Evolutionary conservation across 352 stramenopile genomes (phyloP).

Genomic region (Globisporangium orthogonon): DNA sequence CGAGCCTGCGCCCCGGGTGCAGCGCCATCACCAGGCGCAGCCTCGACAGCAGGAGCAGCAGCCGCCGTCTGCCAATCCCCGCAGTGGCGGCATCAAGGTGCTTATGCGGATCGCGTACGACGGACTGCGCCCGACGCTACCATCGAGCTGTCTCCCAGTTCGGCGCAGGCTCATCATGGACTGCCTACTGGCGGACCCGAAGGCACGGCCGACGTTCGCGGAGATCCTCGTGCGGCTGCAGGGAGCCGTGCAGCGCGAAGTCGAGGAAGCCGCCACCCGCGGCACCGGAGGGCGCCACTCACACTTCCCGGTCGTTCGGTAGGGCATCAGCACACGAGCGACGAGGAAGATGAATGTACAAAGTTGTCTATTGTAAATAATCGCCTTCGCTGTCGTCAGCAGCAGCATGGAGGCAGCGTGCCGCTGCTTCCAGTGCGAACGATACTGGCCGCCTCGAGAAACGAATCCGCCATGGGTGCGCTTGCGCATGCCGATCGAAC

Average conservation of each 20-base stretch:
- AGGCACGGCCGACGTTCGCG: slow-evolving; percentile 59
- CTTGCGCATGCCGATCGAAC: slow-evolving; percentile 2
- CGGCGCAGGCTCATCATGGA: slow-evolving; percentile 69
- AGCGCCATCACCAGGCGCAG: neutral
- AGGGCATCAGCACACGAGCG: neutral
- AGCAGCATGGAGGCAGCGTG: slow-evolving; percentile 1
- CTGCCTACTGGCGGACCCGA: slow-evolving; percentile 54
- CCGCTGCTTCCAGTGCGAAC: neutral
- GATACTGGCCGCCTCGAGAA: neutral
- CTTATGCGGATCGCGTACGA: slow-evolving; percentile 76
- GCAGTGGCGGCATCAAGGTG: slow-evolving; percentile 40
- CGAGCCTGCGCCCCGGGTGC: slow-evolving; percentile 4
- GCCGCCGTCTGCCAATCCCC: neutral
- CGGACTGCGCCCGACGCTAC: slow-evolving; percentile 66
- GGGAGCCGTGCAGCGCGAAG: slow-evolving; percentile 69
- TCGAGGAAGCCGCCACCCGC: slow-evolving; percentile 46
- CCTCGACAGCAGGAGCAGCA: slow-evolving; percentile 3
- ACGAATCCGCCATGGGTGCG: slow-evolving; percentile 11
- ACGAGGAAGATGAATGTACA: neutral
- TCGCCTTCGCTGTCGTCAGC: neutral
- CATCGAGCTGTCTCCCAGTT: slow-evolving; percentile 39
- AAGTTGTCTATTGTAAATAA: neutral
- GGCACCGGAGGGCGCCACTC: slow-evolving; percentile 5
- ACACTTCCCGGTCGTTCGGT: neutral
- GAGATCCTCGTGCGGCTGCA: slow-evolving; percentile 71